Evolutionary conservation across 495 filamentous ascomycete genomes (phyloP), one percentile per base, ranked within the genome.

Genomic region (Chaetomium fimeti): DNA sequence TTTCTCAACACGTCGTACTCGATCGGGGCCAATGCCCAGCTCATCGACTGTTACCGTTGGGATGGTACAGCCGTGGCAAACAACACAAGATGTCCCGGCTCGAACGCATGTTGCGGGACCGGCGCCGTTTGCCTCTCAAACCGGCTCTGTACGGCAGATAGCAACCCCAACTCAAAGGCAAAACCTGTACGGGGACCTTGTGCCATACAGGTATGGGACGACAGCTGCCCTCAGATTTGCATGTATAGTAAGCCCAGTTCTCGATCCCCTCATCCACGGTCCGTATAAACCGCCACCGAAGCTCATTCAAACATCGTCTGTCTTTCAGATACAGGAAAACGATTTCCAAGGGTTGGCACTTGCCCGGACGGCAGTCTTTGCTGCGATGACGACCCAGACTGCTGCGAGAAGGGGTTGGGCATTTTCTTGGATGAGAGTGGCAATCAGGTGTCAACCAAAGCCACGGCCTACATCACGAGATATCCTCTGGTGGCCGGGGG

Each of bases 381-480:
- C 43, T 61, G 59, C 27, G 42, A 52, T 16, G 22, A 52, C 28
- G 28, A 51, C 32, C 11, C 28, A 20, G 9, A 42, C n/a, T 61
- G 59, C 12, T 61, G 59, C 29, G 18, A 52, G 3, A 36, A n/a
- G 3, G 54, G 53, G 2, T 16, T 38, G n/a, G 45, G 42, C 28
- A 22, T 61, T 51, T 36, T 58, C 45, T 18, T 63, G 47, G 56
- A 67, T 54, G 54, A 58, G 49, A 52, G 45, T 11, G 52, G 59
- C 22, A 51, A 52, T 4, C 22, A 7, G 6, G 59, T 52, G 20
- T 29, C 18, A 1, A 24, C 45, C 47, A 22, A 8, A 11, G 45
- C 45, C 4, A 52, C 47, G n/a, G 59, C n/a, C 4, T 18, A 28
- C 7, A 38, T 16, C 2, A 61, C 59, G 16, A 13, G 18, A 18